A percentile compares a stretch with the other conserved stretches of the same genome.
Conservation (phyloP, 2,329 filamentous ascomycete species). For the Colletotrichum truncatum region DNA sequence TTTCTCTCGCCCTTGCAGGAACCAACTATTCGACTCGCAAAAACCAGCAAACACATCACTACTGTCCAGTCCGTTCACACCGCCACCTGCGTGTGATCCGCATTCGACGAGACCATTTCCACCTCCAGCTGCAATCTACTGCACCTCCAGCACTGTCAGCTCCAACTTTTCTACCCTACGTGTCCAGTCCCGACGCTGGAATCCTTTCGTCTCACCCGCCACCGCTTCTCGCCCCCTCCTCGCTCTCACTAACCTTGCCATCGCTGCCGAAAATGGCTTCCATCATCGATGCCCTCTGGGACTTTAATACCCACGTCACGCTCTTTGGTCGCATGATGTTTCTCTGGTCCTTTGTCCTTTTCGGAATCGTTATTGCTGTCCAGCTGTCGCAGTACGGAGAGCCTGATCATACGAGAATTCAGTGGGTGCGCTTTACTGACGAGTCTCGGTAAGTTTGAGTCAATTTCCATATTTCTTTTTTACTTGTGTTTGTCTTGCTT, state of each 20-base stretch:
- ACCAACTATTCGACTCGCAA: background rate
- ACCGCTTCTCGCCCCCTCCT: background rate
- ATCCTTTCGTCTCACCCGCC: conserved; percentile 3
- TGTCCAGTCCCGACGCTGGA: background rate
- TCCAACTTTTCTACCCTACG: background rate
- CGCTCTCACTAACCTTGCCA: background rate
- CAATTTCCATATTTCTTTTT: background rate
- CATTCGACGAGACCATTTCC: conserved; percentile 1
- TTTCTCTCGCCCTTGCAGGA: background rate
- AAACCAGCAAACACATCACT: background rate
- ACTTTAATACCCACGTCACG: conserved; percentile 26
- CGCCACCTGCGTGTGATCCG: conserved; percentile 12
- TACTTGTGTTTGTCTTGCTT: background rate
- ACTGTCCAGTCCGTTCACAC: conserved; percentile 6
- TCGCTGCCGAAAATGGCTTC: conserved; percentile 11
- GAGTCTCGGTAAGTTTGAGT: conserved; percentile 28
- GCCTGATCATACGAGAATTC: conserved; percentile 19
- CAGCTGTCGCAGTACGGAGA: conserved; percentile 33
- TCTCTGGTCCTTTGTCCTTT: conserved; percentile 31
- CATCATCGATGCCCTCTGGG: conserved; percentile 19
- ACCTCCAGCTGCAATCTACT: conserved; percentile 8
- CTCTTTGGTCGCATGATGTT: conserved; percentile 33
- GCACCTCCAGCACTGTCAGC: background rate
- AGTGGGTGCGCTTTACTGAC: conserved; percentile 32
- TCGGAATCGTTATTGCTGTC: conserved; percentile 33